phyloP scores from a whole-genome alignment of 768 basidiomycete species.

The Tylopilus vinaceipallidus region DNA sequence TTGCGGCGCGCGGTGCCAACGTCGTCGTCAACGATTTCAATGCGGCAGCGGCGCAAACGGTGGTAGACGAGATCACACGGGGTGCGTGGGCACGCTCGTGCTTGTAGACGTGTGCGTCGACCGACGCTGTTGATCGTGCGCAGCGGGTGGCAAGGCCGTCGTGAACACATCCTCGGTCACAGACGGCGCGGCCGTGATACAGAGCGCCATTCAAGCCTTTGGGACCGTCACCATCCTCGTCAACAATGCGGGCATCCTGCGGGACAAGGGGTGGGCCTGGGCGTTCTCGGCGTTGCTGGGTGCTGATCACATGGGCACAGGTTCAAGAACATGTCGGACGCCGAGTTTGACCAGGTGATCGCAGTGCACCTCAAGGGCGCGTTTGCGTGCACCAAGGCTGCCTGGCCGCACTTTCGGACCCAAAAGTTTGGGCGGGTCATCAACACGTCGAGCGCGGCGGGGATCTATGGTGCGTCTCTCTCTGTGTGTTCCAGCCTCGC shows the following conservation, averaged over 20 bases:
- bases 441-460: conserved; percentile 94
- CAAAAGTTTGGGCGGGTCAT: conserved; percentile 94
- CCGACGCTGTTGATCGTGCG: no score
- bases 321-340: conserved; percentile 97
- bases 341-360: conserved; percentile 87
- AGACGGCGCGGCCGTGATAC: conserved; percentile 83
- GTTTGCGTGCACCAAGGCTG: conserved; percentile 89
- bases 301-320: conserved; percentile 33
- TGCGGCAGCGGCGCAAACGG: conserved; percentile 81
- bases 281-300: not conserved
- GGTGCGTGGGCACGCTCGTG: conserved; percentile 58
- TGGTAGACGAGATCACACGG: conserved; percentile 83
- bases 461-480: conserved; percentile 70
- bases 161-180: conserved; percentile 83
- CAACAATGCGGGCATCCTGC: conserved; percentile 93
- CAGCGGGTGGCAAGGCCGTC: conserved; percentile 84
- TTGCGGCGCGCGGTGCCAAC: conserved; percentile 90
- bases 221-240: conserved; percentile 85
- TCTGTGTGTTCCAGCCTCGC: no score
- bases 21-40: conserved; percentile 97
- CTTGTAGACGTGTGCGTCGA: no score
- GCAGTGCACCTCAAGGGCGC: conserved; percentile 94
- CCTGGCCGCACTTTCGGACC: conserved; percentile 93
- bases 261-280: conserved; percentile 66
- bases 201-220: conserved; percentile 82